phyloP scores from a whole-genome alignment of 306 rosid genomes.

The peach (Prunus persica) region DNA sequence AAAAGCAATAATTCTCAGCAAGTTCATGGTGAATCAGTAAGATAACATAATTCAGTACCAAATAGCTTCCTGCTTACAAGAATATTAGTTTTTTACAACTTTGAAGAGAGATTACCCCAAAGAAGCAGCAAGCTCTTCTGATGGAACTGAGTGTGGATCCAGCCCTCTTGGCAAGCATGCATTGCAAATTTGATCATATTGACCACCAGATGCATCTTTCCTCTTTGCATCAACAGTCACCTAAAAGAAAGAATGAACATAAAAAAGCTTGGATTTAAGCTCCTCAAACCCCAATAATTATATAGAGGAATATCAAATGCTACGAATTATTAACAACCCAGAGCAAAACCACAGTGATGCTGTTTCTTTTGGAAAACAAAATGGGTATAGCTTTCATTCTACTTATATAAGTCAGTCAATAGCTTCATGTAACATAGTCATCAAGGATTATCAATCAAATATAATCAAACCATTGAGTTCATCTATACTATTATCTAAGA shows the following conservation, averaged over 20 bases:
- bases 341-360: not conserved
- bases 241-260: slow-evolving; percentile 38
- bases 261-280: not conserved
- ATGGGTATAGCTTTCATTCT: not conserved
- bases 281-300: not conserved
- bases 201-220: slow-evolving; percentile 56
- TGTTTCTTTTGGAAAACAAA: not conserved
- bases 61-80: slow-evolving; percentile 14
- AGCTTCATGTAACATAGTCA: not conserved
- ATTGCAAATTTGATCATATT: slow-evolving; percentile 88
- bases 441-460: slow-evolving; percentile 11
- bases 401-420: not conserved
- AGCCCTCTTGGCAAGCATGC: slow-evolving; percentile 85
- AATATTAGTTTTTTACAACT: slow-evolving; percentile 7
- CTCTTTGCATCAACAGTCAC: slow-evolving; percentile 58
- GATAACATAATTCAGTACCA: slow-evolving; percentile 7
- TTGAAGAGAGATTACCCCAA: slow-evolving; percentile 58
- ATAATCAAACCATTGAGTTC: not conserved
- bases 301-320: not conserved
- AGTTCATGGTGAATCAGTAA: slow-evolving; percentile 17
- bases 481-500: not conserved
- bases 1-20: slow-evolving; percentile 1
- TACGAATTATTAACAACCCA: not conserved
- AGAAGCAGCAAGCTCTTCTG: slow-evolving; percentile 92
- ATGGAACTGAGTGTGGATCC: slow-evolving; percentile 88